Percentiles rank a stretch among this genome's conserved stretches.
phyloP scores from a whole-genome alignment of 306 rosid genomes.

The Glycine latifolia region DNA sequence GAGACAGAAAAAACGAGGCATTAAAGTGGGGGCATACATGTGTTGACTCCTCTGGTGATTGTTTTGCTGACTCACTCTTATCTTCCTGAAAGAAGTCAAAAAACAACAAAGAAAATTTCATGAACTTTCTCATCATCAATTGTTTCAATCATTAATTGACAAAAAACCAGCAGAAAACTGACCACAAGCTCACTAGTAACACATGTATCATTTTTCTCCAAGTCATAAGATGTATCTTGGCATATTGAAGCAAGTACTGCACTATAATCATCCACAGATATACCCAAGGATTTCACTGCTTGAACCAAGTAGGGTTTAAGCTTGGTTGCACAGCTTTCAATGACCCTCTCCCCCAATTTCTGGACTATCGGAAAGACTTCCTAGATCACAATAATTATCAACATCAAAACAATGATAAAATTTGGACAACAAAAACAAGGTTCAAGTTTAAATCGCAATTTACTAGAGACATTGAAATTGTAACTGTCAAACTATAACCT shows the following conservation, averaged over 20 bases:
- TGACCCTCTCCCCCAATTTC: slow-evolving; percentile 81
- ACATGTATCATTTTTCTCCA: slow-evolving; percentile 64
- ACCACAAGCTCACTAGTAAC: slow-evolving; percentile 60
- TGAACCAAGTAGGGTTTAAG: slow-evolving; percentile 70
- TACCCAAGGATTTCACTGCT: slow-evolving; percentile 64
- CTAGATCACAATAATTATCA: slow-evolving; percentile 48
- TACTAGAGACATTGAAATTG: slow-evolving; percentile 18
- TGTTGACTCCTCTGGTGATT: slow-evolving; percentile 58
- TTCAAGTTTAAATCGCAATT: slow-evolving; percentile 36
- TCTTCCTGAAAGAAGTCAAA: slow-evolving; percentile 57
- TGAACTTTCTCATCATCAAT: slow-evolving; percentile 5
- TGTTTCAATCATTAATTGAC: slow-evolving; percentile 15
- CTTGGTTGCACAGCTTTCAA: slow-evolving; percentile 69
- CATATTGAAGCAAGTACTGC: slow-evolving; percentile 71
- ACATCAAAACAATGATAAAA: slow-evolving; percentile 34
- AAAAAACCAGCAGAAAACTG: slow-evolving; percentile 44
- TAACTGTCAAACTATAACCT: slow-evolving; percentile 55
- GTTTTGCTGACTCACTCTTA: slow-evolving; percentile 58
- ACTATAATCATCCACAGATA: slow-evolving; percentile 69
- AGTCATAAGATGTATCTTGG: slow-evolving; percentile 59
- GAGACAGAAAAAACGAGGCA: background rate
- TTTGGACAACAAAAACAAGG: slow-evolving; percentile 32
- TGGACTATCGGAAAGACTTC: slow-evolving; percentile 67
- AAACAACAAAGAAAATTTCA: slow-evolving; percentile 16
- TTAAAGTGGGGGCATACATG: slow-evolving; percentile 48